Evolutionary conservation across 352 stramenopile species (phyloP), one percentile per base, ranked within the genome.

Genomic region (Phytophthora hibernalis): DNA sequence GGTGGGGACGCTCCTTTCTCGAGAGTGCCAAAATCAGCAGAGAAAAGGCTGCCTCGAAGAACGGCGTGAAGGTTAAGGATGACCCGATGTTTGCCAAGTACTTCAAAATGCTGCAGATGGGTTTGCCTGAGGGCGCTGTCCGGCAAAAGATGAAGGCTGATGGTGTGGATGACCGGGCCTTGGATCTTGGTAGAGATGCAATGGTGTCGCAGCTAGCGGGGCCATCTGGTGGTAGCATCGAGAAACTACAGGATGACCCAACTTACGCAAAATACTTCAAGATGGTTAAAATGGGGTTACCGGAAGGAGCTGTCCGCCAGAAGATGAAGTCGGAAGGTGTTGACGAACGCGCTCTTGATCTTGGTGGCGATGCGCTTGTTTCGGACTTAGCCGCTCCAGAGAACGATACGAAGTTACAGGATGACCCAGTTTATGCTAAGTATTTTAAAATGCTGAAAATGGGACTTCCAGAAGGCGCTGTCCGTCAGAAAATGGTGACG

Each of bases 381-480:
- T 87, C 66, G 6, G 59, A 79, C 6, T 47, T 89, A 50, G 45
- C 26, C 54, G 7, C 68, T 43, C 21, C 72, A 7, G 53, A 38
- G 15, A 72, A 81, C 15, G 69, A 70, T 15, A 33, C 71, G 11
- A 83, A 74, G n/a, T 61, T 90, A 8, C 50, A 76, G 16, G 80
- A 89, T 35, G 87, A 96, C 58, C 71, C 88, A 21, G 33, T 82
- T 0, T 89, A 95, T 43, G 74, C 76, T 8, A 96, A 96, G 59
- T 99, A 98, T 65, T 98, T 98, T 64, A 96, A 97, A 61, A 98
- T 98, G 94, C 65, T 98, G 22, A 94, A 96, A 60, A 89, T 97
- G 72, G 93, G 95, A n/a, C 54, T 98, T 8, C 90, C 91, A 5
- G 77, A 93, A 22, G 90, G 82, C 16, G 90, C 92, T 3, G 89